A percentile compares a stretch with the other conserved stretches of the same genome.
Conservation (phyloP, 371 early-diverging fungal genomes). For the Lichtheimia ornata region DNA sequence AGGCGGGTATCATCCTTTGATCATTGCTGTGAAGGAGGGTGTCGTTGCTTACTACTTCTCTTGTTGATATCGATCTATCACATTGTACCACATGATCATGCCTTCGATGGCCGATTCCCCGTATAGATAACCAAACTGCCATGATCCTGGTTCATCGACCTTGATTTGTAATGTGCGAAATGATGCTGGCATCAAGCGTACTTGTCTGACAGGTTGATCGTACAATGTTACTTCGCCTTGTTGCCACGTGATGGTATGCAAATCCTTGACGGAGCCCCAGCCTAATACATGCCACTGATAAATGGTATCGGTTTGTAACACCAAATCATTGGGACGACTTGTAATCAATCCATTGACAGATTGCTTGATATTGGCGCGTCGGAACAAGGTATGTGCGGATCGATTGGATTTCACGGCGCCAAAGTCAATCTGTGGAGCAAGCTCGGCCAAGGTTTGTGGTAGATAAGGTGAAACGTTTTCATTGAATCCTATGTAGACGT, state of each 20-base stretch:
- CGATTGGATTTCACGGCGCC: conserved; percentile 8
- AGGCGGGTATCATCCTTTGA: too few species aligned
- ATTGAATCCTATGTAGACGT: conserved; percentile 26
- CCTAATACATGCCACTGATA: conserved; percentile 42
- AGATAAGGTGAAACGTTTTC: conserved; percentile 45
- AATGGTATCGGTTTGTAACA: conserved; percentile 8
- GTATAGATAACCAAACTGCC: conserved; percentile 19
- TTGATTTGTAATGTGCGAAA: conserved; percentile 33
- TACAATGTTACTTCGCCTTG: conserved; percentile 14
- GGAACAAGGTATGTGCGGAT: conserved; percentile 10
- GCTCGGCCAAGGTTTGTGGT: conserved; percentile 20
- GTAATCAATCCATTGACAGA: conserved; percentile 39
- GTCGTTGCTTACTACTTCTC: too few species aligned
- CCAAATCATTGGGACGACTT: conserved; percentile 27
- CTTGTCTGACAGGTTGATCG: conserved; percentile 13
- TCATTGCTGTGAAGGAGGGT: too few species aligned
- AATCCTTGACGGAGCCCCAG: conserved; percentile 44
- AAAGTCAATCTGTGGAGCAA: conserved; percentile 11
- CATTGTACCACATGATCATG: conserved; percentile 23
- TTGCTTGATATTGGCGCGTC: conserved; percentile 26
- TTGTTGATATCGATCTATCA: background rate
- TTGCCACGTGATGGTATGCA: conserved; percentile 35
- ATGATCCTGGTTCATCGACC: conserved; percentile 11
- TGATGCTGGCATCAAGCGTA: conserved; percentile 40
- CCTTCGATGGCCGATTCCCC: conserved; percentile 16